These are phyloP conservation scores for Dichomitus squalens DNA, from an alignment of 1,284 basidiomycete genomes.

Conservation along the genomic window DNA sequence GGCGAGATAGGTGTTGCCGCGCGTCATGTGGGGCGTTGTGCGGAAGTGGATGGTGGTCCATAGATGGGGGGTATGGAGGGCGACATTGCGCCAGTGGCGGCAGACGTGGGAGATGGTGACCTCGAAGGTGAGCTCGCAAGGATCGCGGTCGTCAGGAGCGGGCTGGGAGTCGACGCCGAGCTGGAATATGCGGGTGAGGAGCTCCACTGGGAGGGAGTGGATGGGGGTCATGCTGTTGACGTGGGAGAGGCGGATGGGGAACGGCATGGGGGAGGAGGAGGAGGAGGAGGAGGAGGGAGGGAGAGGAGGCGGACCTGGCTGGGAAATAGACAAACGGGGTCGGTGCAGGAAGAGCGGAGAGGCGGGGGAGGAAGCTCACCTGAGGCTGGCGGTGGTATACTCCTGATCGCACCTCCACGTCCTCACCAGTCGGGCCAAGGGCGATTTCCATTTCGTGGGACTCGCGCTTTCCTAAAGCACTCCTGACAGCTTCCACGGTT, in stretches of 20 bases:
- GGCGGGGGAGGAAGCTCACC: neutral
- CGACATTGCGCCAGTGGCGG: conserved; percentile 53
- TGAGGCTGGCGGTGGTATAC: neutral
- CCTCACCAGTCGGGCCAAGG: neutral
- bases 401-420: neutral
- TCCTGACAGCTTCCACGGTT: neutral
- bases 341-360: neutral
- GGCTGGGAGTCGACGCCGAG: conserved; percentile 50
- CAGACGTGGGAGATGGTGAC: conserved; percentile 57
- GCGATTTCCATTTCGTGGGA: neutral
- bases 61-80: conserved; percentile 48
- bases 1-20: conserved; percentile 48
- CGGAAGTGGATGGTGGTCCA: conserved; percentile 59
- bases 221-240: conserved; percentile 34
- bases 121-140: conserved; percentile 44
- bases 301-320: neutral
- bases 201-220: conserved; percentile 54
- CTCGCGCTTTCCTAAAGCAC: neutral
- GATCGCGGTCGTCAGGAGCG: conserved; percentile 39
- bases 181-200: conserved; percentile 54
- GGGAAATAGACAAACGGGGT: neutral
- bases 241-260: conserved; percentile 9
- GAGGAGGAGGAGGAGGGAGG: neutral
- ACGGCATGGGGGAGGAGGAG: conserved; percentile 12
- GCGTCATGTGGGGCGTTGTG: conserved; percentile 47